These are phyloP conservation scores for Pythium sp. DNA, from an alignment of 352 stramenopile genomes.

Conservation along the genomic window DNA sequence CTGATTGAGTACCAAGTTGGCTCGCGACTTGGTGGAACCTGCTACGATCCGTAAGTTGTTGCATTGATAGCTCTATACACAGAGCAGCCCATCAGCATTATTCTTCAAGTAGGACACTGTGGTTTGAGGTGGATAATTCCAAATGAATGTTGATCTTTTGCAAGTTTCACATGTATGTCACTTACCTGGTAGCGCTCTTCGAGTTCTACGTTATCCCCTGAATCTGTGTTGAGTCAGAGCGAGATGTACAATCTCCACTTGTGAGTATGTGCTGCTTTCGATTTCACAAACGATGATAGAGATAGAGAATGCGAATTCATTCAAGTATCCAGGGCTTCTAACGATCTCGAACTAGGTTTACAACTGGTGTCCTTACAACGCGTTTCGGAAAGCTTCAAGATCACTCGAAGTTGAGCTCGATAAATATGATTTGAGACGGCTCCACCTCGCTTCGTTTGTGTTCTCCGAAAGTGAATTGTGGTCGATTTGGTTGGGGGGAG, in stretches of 20 bases:
- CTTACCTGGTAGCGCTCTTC: too few relatives aligned
- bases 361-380: not conserved
- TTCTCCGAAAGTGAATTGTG: not conserved
- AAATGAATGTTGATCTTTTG: too few relatives aligned
- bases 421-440: conserved; percentile 1
- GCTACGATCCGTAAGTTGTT: not conserved
- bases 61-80: not conserved
- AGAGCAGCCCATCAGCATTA: not conserved
- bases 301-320: not conserved
- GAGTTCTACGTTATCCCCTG: too few relatives aligned
- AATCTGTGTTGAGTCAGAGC: too few relatives aligned
- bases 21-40: not conserved
- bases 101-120: not conserved
- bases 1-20: not conserved
- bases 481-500: not conserved
- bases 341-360: not conserved
- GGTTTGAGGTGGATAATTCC: not conserved
- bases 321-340: not conserved
- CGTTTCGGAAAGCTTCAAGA: conserved; percentile 7
- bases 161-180: too few relatives aligned
- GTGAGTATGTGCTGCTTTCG: not conserved
- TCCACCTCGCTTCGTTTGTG: not conserved
- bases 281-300: not conserved
- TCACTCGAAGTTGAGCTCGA: conserved; percentile 3
- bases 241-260: not conserved